Base-by-base conservation (phyloP, 345 rosid genomes). In the Citrus trifoliata region DNA sequence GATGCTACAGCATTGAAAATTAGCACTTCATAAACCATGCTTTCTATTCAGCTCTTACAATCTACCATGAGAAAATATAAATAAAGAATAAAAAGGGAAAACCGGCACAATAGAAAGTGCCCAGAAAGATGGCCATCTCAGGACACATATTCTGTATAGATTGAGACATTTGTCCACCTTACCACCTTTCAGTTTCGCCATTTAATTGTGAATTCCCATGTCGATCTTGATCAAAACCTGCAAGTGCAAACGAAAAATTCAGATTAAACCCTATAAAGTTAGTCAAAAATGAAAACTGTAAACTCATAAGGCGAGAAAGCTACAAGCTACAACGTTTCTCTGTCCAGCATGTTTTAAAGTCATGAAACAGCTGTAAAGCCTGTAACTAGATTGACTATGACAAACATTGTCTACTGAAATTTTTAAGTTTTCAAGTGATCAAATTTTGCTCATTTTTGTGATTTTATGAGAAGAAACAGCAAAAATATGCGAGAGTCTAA, bases 231-330 rank as follows among this genome's bases (percentile, higher is more conserved):
- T 3, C 24, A 12, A 62, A 27, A 40, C 35, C 37, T 62, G 55
- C 21, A 2, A 13, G n/a, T 16, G 28, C 48, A 72, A 55, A 73
- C 0, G 0, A 87, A 86, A 38, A 89, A 83, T 63, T 72, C 86
- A 10, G 85, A 86, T 51, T 80, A 62, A 32, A 82, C 32, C 88
- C 91, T 30, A 58, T 80, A 28, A 87, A 83, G 77, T 93, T 83
- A 76, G 82, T 82, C 22, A 38, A 87, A 91, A 82, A 75, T 24
- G 61, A 85, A 79, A 78, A 91, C 93, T 66, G 27, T 48, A 19
- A 78, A 80, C 33, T 2, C 76, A 73, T 67, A 82, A 60, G 59
- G 74, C 51, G 75, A 77, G 76, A 77, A 28, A 79, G 79, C 88
- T 67, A 19, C 14, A 80, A 42, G 38, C 82, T 78, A 37, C 56